These are phyloP conservation scores for Tulasnella sp. DNA, from an alignment of 768 basidiomycete genomes.

Conservation along the genomic window DNA sequence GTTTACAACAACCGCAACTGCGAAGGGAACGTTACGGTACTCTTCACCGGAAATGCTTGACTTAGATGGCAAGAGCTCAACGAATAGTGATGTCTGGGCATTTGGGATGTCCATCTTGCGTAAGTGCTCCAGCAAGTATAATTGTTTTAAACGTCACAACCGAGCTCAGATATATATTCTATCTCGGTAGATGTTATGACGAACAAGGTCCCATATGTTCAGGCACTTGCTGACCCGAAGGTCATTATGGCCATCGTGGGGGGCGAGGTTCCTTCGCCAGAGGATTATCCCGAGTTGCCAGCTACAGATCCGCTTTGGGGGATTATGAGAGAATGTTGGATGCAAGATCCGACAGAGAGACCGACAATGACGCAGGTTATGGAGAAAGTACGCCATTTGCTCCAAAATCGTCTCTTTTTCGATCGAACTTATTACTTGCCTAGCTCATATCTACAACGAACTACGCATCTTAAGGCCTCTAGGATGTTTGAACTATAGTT, in stretches of 20 bases:
- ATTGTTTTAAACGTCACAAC: neutral
- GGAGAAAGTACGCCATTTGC: neutral
- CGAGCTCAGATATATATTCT: neutral
- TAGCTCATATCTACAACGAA: too few relatives aligned
- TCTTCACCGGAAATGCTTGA: slow-evolving; percentile 14
- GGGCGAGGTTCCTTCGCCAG: neutral
- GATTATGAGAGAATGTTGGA: slow-evolving; percentile 17
- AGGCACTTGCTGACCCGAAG: neutral
- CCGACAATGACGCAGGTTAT: neutral
- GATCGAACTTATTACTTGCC: too few relatives aligned
- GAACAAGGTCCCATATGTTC: neutral
- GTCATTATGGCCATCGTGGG: slow-evolving; percentile 3
- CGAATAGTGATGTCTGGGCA: neutral
- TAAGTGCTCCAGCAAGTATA: neutral
- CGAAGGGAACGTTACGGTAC: neutral
- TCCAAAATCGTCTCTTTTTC: too few relatives aligned
- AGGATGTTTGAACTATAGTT: too few relatives aligned
- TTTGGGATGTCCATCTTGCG: slow-evolving; percentile 3
- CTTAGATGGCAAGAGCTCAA: neutral
- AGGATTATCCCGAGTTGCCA: slow-evolving; percentile 9
- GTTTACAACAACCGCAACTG: neutral
- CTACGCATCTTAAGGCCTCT: too few relatives aligned
- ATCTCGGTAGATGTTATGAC: slow-evolving; percentile 10
- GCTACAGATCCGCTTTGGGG: slow-evolving; percentile 2
- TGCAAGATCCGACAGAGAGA: neutral